Evolutionary conservation across 441 rosid genomes (phyloP).

Genomic region (Bocquillonia castaneifolia): DNA sequence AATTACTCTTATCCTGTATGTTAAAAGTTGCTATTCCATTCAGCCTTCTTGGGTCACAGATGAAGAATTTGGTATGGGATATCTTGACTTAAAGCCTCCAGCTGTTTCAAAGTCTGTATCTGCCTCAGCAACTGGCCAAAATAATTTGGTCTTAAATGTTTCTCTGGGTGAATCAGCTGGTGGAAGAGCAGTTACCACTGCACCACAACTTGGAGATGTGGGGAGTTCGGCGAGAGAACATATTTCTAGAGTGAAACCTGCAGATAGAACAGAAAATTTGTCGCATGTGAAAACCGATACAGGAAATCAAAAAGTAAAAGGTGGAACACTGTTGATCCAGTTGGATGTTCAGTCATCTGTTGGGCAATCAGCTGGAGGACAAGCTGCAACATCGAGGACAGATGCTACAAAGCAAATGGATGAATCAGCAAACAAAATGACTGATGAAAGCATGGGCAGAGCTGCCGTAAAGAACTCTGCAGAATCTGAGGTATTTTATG

Average conservation of each 20-base stretch:
- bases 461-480: slow-evolving; percentile 44
- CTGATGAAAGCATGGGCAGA: slow-evolving; percentile 53
- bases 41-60: slow-evolving; percentile 99
- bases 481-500: slow-evolving; percentile 68
- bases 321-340: slow-evolving; percentile 44
- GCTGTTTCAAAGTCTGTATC: slow-evolving; percentile 52
- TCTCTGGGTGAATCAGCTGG: slow-evolving; percentile 56
- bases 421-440: slow-evolving; percentile 40
- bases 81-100: slow-evolving; percentile 81
- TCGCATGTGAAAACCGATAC: slow-evolving; percentile 56
- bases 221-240: slow-evolving; percentile 61
- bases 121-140: slow-evolving; percentile 39
- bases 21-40: slow-evolving; percentile 20
- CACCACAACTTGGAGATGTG: slow-evolving; percentile 53
- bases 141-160: slow-evolving; percentile 43
- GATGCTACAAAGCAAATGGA: slow-evolving; percentile 60
- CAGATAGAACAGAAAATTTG: slow-evolving; percentile 51
- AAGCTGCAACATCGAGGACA: slow-evolving; percentile 34
- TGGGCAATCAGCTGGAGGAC: slow-evolving; percentile 37
- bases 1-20: neutral
- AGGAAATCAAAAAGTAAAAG: slow-evolving; percentile 59
- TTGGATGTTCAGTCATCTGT: slow-evolving; percentile 46
- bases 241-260: slow-evolving; percentile 49
- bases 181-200: slow-evolving; percentile 38
- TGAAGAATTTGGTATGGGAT: slow-evolving; percentile 99